Evolutionary conservation across 140 eudicot genomes (phyloP), one percentile per base, ranked within the genome.

Genomic region (Anethum foeniculum): DNA sequence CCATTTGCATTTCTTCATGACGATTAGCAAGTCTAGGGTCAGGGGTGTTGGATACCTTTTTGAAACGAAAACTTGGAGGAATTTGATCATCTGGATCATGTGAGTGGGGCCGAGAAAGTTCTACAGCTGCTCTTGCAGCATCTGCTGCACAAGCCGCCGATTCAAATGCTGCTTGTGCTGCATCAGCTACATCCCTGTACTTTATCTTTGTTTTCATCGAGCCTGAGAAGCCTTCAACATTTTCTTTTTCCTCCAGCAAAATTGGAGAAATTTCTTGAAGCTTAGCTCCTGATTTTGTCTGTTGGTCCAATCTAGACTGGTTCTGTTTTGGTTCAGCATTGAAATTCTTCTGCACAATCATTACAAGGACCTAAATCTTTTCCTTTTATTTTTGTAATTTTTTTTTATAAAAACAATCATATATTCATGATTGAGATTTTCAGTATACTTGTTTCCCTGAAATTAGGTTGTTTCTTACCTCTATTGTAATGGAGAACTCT

Each of bases 61-160:
- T 78, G 64, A 3, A 84, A 30, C 73, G 77, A 43, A 71, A 62
- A 56, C 75, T 80, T 21, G 90, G 83, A 60, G 81, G 85, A 9
- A 48, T 82, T 23, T 85, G 92, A 62, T 85, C 81, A 83, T 88
- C 89, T 10, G 88, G 85, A 79, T 82, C 84, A 41, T 60, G 75
- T 23, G 96, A 85, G 18, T 79, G 86, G 8, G 87, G 72, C 60
- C 91, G 88, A 9, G 92, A 88, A 54, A 95, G 94, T 83, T 89
- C 92, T 48, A 95, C 96, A 9, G 97, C 97, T 1, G 97, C 97
- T 73, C 91, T 85, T 39, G 99, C 99, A 19, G 99, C 99, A 0
- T 81, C 89, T 23, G 97, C 98, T 28, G 98, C 97, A 86, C 89
- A 88, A 76, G 95, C 95, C 0, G 99, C 96, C 1, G 98, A 88